Conservation (phyloP, 78 protist genomes). For the Dictyostelium citrinum region DNA sequence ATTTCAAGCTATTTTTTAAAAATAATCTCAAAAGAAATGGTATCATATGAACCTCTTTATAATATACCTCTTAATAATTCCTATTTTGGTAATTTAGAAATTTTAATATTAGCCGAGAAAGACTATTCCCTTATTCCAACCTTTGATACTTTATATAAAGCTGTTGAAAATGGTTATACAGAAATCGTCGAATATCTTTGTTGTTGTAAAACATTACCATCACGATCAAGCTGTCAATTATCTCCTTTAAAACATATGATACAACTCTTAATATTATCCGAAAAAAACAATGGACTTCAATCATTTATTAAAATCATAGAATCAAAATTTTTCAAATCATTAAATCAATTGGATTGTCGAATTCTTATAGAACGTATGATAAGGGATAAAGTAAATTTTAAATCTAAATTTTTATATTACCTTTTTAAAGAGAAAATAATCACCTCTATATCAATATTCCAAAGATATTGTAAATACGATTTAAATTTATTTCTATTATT, state of each 20-base stretch:
- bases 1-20: background rate
- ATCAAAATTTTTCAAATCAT: background rate
- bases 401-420: background rate
- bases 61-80: too few species aligned
- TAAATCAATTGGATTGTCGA: too few species aligned
- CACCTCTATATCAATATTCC: background rate
- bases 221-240: too few species aligned
- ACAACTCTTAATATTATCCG: too few species aligned
- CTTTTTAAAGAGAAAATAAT: background rate
- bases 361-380: too few species aligned
- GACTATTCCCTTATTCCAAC: background rate
- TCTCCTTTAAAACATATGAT: too few species aligned
- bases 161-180: background rate
- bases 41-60: too few species aligned
- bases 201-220: background rate
- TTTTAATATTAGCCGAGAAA: background rate
- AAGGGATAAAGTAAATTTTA: background rate
- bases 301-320: too few species aligned
- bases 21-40: background rate
- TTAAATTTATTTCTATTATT: background rate
- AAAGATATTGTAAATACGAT: background rate
- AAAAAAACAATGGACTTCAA: background rate
- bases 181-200: background rate
- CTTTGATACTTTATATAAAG: background rate
- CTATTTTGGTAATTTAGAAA: background rate